Evolutionary conservation across 495 filamentous ascomycete species (phyloP).

Genomic region (Pseudoneurospora amorphoporcata): DNA sequence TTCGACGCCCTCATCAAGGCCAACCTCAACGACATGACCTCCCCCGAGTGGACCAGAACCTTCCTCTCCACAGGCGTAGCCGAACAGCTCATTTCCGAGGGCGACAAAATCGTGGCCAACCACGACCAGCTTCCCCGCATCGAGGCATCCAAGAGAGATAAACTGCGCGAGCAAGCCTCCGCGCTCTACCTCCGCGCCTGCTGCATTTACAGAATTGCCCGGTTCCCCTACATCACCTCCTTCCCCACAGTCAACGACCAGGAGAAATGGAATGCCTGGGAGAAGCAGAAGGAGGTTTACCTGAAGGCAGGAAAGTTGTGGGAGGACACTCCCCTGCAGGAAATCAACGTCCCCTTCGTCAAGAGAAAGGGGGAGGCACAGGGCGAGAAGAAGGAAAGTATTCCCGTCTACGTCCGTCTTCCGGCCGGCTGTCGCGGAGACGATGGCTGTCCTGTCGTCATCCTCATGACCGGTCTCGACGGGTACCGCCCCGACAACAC

Average conservation of each 20-base stretch:
- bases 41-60: constrained; percentile 50
- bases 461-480: constrained; percentile 68
- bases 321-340: constrained; percentile 39
- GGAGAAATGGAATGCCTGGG: constrained; percentile 53
- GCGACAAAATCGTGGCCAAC: constrained; percentile 32
- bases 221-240: constrained; percentile 59
- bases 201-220: constrained; percentile 61
- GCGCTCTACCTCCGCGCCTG: constrained; percentile 60
- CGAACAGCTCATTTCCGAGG: constrained; percentile 39
- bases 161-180: constrained; percentile 34
- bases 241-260: constrained; percentile 27
- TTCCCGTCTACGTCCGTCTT: constrained; percentile 56
- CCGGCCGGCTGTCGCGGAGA: constrained; percentile 31
- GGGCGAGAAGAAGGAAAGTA: constrained; percentile 15
- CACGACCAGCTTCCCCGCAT: constrained; percentile 18
- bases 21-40: constrained; percentile 52
- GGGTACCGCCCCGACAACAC: constrained; percentile 73
- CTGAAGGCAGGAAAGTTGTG: constrained; percentile 48
- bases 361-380: not conserved
- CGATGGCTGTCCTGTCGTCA: constrained; percentile 28
- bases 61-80: constrained; percentile 46
- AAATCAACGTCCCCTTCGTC: constrained; percentile 36
- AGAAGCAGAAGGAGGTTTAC: constrained; percentile 55
- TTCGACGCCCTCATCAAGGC: constrained; percentile 53
- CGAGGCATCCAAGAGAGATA: not conserved